Conservation (phyloP, 371 early-diverging fungal species). For the Parasitella parasitica region DNA sequence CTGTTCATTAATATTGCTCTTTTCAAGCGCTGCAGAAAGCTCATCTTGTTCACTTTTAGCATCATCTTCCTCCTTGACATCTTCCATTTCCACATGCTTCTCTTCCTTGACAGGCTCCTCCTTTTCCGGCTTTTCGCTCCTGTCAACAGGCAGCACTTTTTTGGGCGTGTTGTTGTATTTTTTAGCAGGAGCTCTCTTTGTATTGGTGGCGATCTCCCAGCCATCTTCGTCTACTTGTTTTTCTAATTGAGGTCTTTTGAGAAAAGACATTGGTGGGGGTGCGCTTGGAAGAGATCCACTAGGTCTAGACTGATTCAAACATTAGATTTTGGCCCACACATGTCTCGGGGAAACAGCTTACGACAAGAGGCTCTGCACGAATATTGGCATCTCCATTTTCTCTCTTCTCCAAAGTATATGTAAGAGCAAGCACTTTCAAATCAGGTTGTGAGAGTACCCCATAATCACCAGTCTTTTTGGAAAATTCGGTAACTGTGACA, state of each 20-base stretch:
- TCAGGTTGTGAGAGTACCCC: conserved; percentile 81
- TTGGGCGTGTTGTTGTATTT: conserved; percentile 12
- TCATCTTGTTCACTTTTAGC: conserved; percentile 55
- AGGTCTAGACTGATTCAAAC: conserved; percentile 29
- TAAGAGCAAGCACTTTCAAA: conserved; percentile 87
- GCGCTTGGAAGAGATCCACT: conserved; percentile 39
- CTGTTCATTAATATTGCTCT: conserved; percentile 3
- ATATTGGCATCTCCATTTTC: conserved; percentile 63
- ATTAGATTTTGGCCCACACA: too few species aligned
- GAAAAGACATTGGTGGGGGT: conserved; percentile 35
- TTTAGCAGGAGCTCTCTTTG: conserved; percentile 28
- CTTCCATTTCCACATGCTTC: conserved; percentile 79
- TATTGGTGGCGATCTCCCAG: conserved; percentile 42
- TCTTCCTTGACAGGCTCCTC: conserved; percentile 82
- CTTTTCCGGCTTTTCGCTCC: conserved; percentile 23
- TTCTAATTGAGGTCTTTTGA: conserved; percentile 9
- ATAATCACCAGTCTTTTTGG: conserved; percentile 93
- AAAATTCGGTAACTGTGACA: conserved; percentile 70
- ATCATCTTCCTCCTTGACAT: conserved; percentile 89
- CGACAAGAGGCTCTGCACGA: conserved; percentile 60
- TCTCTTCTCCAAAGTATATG: conserved; percentile 83
- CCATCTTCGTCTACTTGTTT: conserved; percentile 52
- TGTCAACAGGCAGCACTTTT: not conserved
- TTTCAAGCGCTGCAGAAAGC: not conserved
- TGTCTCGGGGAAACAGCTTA: conserved; percentile 10